Evolutionary conservation across 1,284 basidiomycete species (phyloP), one percentile per base, ranked within the genome.

Genomic region (Pulveroboletus sp.): DNA sequence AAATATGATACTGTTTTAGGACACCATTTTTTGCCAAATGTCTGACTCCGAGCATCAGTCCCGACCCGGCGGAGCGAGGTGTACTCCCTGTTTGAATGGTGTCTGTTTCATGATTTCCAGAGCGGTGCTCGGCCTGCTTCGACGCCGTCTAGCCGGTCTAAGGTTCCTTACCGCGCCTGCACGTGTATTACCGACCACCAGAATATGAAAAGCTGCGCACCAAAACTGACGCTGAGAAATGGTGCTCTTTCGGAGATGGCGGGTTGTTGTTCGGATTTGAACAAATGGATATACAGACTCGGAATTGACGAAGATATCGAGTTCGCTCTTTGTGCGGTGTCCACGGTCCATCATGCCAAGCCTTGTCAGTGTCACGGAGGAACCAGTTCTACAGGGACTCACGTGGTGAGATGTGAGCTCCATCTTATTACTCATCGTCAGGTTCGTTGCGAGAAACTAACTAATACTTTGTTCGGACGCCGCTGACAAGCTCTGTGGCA

Each of bases 141-240:
- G 39, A 40, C 64, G 25, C 42, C 43, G 57, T 47, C 17, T 29
- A 29, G 25, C 36, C 43, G 40, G 25, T 25, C 22, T 49, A 44
- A 43, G 29, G 39, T 42, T 35, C 42, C 20, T 38, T 22, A 43
- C 12, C 7, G n/a, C 3, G 11, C 40, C 17, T 17, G 28, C 44
- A 51, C 51, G 49, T 56, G 43, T 20, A 29, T 35, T 38, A 15
- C 26, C 7, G 5, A 40, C 22, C 46, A 55, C 43, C 48, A 47
- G 53, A 58, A 39, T 9, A 22, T 42, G 6, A 29, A 43, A 43
- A n/a, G 33, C 52, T 54, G 45, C 52, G 20, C 48, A 51, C 14
- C 43, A 39, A 66, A 62, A 67, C 56, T 65, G 52, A 56, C 56
- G 51, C 60, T 49, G 54, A 54, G 65, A 63, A 18, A 18, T n/a